Evolutionary conservation across 83 land plant species (phyloP).

Genomic region (Thuja plicata): DNA sequence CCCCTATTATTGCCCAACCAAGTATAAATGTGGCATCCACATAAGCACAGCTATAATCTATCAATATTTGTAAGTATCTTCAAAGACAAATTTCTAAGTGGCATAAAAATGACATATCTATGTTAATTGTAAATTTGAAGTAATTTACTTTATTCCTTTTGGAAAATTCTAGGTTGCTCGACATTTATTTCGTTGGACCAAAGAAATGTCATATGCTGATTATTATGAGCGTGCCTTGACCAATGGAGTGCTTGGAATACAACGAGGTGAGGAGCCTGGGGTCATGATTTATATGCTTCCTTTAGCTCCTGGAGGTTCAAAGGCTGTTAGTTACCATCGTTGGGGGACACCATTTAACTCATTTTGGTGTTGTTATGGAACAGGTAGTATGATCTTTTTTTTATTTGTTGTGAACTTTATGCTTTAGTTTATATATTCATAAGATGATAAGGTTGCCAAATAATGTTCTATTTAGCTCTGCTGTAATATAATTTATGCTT

Average conservation of each 20-base stretch:
- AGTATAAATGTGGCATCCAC: no score
- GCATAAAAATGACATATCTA: not conserved
- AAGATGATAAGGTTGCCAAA: not conserved
- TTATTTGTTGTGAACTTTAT: not conserved
- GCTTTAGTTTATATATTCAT: not conserved
- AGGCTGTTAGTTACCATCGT: conserved; percentile 76
- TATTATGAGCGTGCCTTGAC: conserved; percentile 87
- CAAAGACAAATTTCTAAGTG: not conserved
- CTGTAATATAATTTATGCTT: not conserved
- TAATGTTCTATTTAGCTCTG: not conserved
- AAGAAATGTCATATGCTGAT: conserved; percentile 78
- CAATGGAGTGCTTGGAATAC: conserved; percentile 86
- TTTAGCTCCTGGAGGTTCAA: conserved; percentile 76
- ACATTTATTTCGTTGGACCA: conserved; percentile 89
- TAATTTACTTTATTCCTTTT: not conserved
- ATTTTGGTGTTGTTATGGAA: conserved; percentile 99
- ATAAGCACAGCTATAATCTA: no score
- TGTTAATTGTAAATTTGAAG: not conserved
- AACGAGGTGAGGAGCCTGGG: conserved; percentile 90
- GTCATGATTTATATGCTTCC: conserved; percentile 99
- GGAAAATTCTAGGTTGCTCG: conserved; percentile 67
- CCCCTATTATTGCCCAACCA: no score
- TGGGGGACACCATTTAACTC: conserved; percentile 84
- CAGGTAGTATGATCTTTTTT: conserved; percentile 45
- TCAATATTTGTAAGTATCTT: no score